Conservation (phyloP, 2,329 filamentous ascomycete species). For the Ascochyta rabiei region DNA sequence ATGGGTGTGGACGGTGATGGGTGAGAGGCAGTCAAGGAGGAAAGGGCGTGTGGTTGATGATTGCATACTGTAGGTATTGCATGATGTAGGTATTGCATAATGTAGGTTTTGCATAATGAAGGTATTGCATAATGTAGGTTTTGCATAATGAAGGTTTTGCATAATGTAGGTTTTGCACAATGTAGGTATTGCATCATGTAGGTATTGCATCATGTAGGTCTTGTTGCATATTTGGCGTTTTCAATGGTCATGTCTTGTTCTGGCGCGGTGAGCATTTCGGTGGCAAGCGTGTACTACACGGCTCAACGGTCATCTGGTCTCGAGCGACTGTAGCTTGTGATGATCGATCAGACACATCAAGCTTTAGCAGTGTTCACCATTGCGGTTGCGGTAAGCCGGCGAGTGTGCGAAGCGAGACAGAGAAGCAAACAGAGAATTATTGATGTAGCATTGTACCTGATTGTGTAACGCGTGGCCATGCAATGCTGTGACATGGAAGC, state of each 20-base stretch:
- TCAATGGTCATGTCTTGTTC: background rate
- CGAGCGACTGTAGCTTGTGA: background rate
- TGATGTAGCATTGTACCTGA: constrained; percentile 16
- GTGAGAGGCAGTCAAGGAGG: background rate
- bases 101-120: no score
- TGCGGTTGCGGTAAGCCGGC: background rate
- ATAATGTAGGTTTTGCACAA: no score
- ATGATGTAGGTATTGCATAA: no score
- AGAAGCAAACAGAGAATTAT: constrained; percentile 6
- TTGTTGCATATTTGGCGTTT: background rate
- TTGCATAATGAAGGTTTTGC: no score
- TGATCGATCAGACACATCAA: background rate
- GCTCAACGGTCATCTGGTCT: constrained; percentile 4
- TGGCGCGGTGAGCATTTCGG: background rate
- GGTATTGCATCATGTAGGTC: background rate
- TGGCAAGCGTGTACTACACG: constrained; percentile 6
- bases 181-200: no score
- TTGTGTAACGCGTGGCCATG: constrained; percentile 7
- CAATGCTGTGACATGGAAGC: constrained; percentile 10
- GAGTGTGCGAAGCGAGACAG: constrained; percentile 1
- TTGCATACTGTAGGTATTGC: background rate
- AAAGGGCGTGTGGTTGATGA: background rate
- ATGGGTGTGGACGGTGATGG: background rate
- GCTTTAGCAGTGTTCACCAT: background rate
- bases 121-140: no score